Evolutionary conservation across 164 flowering plant genomes (phyloP).

Genomic region (Aristolochia fimbriata): DNA sequence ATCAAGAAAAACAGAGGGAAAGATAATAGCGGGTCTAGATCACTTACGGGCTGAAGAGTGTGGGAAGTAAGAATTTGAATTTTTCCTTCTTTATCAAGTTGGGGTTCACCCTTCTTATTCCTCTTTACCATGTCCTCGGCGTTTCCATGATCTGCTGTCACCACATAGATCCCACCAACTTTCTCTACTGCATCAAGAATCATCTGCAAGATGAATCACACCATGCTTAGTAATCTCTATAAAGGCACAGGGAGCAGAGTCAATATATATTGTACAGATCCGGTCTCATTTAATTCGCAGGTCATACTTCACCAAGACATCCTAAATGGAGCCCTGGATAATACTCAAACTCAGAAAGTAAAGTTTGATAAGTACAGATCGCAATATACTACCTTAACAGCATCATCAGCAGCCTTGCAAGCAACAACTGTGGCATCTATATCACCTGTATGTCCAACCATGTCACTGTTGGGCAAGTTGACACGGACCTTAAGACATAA

Average conservation of each 20-base stretch:
- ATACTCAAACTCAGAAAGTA: no score
- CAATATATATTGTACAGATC: no score
- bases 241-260: no score
- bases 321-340: no score
- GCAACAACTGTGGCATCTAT: slow-evolving; percentile 79
- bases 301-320: no score
- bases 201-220: slow-evolving; percentile 39
- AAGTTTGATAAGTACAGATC: no score
- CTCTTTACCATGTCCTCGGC: slow-evolving; percentile 99
- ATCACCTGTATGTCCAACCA: slow-evolving; percentile 92
- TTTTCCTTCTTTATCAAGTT: slow-evolving; percentile 68
- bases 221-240: no score
- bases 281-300: no score
- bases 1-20: no score
- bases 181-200: slow-evolving; percentile 87
- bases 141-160: slow-evolving; percentile 98
- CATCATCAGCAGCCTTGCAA: slow-evolving; percentile 96
- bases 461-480: slow-evolving; percentile 30
- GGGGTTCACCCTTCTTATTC: slow-evolving; percentile 71
- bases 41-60: slow-evolving; percentile 83
- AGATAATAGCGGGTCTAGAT: not conserved
- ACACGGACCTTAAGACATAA: slow-evolving; percentile 53
- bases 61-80: slow-evolving; percentile 91
- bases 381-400: slow-evolving; percentile 60
- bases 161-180: slow-evolving; percentile 89